Evolutionary conservation across 495 filamentous ascomycete species (phyloP), one percentile per base, ranked within the genome.

Genomic region (Penicillium angulare): DNA sequence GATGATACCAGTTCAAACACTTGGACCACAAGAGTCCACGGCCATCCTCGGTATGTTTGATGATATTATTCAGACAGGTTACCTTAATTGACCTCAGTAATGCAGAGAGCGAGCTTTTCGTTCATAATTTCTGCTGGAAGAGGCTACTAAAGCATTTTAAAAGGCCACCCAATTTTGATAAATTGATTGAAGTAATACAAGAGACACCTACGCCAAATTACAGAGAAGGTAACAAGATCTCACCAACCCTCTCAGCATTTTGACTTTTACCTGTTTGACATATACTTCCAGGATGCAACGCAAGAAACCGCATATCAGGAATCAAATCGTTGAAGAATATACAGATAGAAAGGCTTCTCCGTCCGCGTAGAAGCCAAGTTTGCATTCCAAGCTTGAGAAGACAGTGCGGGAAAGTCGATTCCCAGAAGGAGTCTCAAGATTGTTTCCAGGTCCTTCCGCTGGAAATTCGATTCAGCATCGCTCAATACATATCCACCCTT

Each of bases 381-480:
- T 0, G 2, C 24, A n/a, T 43, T 6, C 40, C 17, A 43, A 16
- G 40, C n/a, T n/a, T n/a, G n/a, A n/a, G n/a, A n/a, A n/a, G n/a
- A n/a, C n/a, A n/a, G n/a, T 7, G 20, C 21, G n/a, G 22, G 40
- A 43, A 26, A 43, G 12, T 43, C 41, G 9, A 29, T 23, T 43
- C 22, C 29, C 41, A 43, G 29, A 27, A 9, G 29, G 23, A 5
- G 7, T 16, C 23, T 43, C 2, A 6, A 5, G 23, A 31, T n/a
- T 43, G 23, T 43, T 43, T 43, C 15, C 41, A 43, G 17, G 15
- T n/a, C 7, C 23, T 43, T 29, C 41, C 41, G 22, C 1, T 43
- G 23, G 41, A 43, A n/a, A 31, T 43, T n/a, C 41, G 41, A 23
- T 43, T 43, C 29, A 16, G 10, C 7, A 43, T 43, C 22, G 41